Conservation (phyloP, 108 stramenopile species). For the Fragilaria radians region DNA sequence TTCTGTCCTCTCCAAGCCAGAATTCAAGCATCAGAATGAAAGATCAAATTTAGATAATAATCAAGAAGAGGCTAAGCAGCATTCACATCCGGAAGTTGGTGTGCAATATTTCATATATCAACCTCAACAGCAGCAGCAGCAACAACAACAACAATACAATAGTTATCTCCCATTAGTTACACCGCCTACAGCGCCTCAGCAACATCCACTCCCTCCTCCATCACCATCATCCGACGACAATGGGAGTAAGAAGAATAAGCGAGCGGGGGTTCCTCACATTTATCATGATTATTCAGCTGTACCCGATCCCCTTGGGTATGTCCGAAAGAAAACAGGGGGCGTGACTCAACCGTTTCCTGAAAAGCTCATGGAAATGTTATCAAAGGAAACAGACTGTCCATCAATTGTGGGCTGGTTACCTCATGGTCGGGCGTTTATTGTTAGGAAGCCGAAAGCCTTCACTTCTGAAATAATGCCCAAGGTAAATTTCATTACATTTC, state of each 20-base stretch:
- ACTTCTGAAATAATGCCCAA: conserved; percentile 78
- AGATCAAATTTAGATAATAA: no score
- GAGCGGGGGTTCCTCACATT: conserved; percentile 49
- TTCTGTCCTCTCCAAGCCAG: no score
- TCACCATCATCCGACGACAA: background rate
- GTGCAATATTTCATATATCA: background rate
- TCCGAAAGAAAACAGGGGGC: conserved; percentile 83
- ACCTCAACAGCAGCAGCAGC: background rate
- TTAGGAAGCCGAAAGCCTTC: conserved; percentile 80
- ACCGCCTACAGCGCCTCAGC: conserved; percentile 1
- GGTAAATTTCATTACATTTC: conserved; percentile 35
- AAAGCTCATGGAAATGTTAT: conserved; percentile 74
- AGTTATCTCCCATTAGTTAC: conserved; percentile 1
- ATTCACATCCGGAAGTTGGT: background rate
- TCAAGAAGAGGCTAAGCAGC: no score
- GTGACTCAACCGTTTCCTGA: conserved; percentile 84
- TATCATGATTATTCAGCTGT: conserved; percentile 72
- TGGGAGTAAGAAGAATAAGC: background rate
- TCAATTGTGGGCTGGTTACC: conserved; percentile 59
- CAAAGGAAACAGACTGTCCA: conserved; percentile 38
- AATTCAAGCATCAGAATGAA: no score
- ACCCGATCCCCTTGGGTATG: conserved; percentile 39
- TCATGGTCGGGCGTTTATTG: conserved; percentile 83
- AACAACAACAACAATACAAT: background rate
- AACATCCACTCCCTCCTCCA: background rate